Conservation (phyloP, 75 land plant genomes). For the Ceratopteris richardii region DNA sequence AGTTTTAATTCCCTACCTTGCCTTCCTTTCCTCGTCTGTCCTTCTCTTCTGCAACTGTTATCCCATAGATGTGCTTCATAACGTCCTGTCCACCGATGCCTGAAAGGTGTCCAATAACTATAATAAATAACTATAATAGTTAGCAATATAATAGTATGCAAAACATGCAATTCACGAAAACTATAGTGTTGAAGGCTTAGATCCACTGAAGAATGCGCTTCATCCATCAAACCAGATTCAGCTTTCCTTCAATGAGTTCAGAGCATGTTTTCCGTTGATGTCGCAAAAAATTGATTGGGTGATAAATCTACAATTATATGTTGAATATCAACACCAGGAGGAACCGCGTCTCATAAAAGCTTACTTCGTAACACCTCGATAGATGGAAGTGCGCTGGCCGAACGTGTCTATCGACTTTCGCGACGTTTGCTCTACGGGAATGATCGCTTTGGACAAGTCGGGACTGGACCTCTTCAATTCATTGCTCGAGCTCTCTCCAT, state of each 20-base stretch:
- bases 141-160: background rate
- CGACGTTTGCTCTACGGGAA: background rate
- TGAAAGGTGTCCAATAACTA: no score
- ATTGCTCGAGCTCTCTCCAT: slow-evolving; percentile 5
- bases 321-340: no score
- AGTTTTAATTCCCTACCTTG: no score
- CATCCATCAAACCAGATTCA: no score
- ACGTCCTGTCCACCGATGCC: slow-evolving; percentile 69
- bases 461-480: slow-evolving; percentile 1
- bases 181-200: no score
- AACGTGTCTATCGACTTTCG: slow-evolving; percentile 86
- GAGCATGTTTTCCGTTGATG: no score
- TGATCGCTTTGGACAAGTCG: background rate
- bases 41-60: slow-evolving; percentile 60
- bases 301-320: no score
- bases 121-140: no score
- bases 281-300: no score
- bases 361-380: slow-evolving; percentile 83
- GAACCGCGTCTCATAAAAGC: no score
- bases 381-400: slow-evolving; percentile 85
- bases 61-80: slow-evolving; percentile 84
- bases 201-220: no score
- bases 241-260: no score
- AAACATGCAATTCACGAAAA: background rate
- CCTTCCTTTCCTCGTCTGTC: slow-evolving; percentile 64